Evolutionary conservation across 1,284 basidiomycete genomes (phyloP), one percentile per base, ranked within the genome.

Genomic region (Entoloma clypeatum): DNA sequence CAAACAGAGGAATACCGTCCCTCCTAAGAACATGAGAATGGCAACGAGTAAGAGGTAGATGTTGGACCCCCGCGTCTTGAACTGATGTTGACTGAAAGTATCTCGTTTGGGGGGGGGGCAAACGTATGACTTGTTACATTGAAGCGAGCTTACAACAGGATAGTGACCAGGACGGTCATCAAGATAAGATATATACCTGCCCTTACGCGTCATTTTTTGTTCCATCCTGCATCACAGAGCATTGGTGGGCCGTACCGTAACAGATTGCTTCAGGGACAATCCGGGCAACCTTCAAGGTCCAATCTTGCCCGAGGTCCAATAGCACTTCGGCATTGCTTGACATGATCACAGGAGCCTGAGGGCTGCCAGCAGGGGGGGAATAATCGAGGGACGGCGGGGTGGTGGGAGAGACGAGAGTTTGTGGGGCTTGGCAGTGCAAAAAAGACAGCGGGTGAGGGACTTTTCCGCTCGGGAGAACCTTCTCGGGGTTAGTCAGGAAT

Each of bases 21-120:
- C 53, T n/a, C 53, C 55, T 6, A 51, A 21, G 40, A 57, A 57
- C 53, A 57, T 52, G 11, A 54, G 36, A 4, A 29, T 36, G n/a
- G 52, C 53, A 11, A 55, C 44, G 3, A 33, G 21, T 23, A 52
- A 24, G 4, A 55, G 30, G 30, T 45, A 47, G 33, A 53, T 25
- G 18, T 39, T 48, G n/a, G 47, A 49, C 26, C 17, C 8, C 14
- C 35, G 50, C 18, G 37, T 28, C n/a, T 26, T 43, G 7, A 48
- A 13, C 10, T 42, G 39, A 29, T 33, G 32, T 19, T 36, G 41
- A n/a, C 50, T 52, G 17, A 2, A n/a, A n/a, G 21, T 10, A 31
- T 11, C 8, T 28, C 9, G 8, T 10, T 5, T 10, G 3, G 3
- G 16, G 43, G 22, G 11, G 26, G 10, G 27, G 16, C 16, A 22